Evolutionary conservation across 2,329 filamentous ascomycete genomes (phyloP).

Genomic region (Hirsutella rhossiliensis): DNA sequence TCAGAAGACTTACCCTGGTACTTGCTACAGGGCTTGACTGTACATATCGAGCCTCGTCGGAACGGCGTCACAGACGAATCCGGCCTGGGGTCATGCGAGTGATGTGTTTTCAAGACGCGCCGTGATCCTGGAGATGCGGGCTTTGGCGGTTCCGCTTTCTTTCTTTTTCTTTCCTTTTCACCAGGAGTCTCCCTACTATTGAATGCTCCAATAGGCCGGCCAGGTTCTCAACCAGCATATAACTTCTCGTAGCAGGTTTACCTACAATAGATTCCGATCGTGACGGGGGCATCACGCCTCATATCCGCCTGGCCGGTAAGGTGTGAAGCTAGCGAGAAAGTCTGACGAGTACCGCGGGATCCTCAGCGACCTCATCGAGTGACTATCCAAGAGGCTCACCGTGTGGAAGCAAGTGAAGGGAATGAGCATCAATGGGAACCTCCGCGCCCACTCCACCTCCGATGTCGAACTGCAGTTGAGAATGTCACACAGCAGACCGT

Average conservation of each 20-base stretch:
- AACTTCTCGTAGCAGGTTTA: neutral
- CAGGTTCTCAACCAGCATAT: neutral
- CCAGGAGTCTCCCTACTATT: neutral
- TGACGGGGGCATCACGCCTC: neutral
- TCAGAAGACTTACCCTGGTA: neutral
- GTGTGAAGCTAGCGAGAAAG: neutral
- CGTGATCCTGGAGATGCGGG: neutral
- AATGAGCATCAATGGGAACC: too few species aligned
- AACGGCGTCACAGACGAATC: neutral
- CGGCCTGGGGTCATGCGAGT: neutral
- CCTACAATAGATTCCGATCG: neutral
- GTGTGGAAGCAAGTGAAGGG: too few species aligned
- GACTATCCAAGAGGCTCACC: too few species aligned
- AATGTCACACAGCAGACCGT: neutral
- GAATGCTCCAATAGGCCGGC: neutral
- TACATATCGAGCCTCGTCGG: neutral
- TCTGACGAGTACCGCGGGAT: too few species aligned
- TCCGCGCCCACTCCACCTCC: neutral
- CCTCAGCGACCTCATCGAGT: too few species aligned
- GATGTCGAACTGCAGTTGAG: neutral
- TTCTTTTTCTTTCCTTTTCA: neutral
- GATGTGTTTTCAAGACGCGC: neutral
- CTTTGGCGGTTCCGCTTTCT: neutral
- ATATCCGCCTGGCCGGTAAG: neutral
- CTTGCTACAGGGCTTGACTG: neutral